These are phyloP conservation scores for Neurospora sublineolata DNA, from an alignment of 495 filamentous ascomycete genomes.

Conservation along the genomic window DNA sequence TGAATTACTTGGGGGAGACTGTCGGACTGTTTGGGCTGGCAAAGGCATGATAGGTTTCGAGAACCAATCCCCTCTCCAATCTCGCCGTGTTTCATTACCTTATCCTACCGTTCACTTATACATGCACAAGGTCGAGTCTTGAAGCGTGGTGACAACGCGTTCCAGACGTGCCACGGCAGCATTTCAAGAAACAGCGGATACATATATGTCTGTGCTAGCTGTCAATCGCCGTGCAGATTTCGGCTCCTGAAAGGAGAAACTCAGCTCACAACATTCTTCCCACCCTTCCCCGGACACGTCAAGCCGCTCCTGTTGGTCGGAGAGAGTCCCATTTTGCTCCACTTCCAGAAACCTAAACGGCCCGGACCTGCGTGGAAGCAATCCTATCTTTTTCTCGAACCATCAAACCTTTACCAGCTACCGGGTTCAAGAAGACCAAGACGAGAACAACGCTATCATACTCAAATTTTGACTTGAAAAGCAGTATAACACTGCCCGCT, in stretches of 20 bases:
- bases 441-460: neutral
- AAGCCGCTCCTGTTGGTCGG: neutral
- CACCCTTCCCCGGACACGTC: neutral
- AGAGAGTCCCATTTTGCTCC: neutral
- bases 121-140: neutral
- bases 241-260: neutral
- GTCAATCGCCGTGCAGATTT: neutral
- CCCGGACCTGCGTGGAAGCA: neutral
- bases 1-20: neutral
- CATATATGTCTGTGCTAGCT: neutral
- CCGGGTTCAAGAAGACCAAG: neutral
- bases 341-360: neutral
- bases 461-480: neutral
- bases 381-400: neutral
- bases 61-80: neutral
- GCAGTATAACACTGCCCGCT: neutral
- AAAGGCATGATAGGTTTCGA: neutral
- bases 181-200: neutral
- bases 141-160: neutral
- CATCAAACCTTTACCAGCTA: neutral
- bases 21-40: neutral
- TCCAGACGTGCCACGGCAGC: neutral
- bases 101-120: neutral
- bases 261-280: neutral
- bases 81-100: neutral